Conservation (phyloP, 2,329 filamentous ascomycete genomes). For the Elsinoe arachidis region DNA sequence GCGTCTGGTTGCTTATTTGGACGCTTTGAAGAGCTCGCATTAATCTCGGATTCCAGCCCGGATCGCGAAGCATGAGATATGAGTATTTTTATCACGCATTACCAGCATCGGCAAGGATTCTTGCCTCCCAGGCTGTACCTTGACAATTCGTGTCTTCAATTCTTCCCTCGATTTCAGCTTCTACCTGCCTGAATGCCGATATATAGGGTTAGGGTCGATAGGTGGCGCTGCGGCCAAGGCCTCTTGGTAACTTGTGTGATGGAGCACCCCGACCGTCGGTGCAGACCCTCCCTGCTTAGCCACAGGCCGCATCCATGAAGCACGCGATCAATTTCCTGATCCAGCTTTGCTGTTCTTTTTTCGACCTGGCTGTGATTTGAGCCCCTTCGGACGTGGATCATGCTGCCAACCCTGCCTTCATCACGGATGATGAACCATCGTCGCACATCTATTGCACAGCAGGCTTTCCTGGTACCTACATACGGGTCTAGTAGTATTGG, state of each 20-base stretch:
- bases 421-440: neutral
- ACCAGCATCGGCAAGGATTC: neutral
- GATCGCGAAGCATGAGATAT: neutral
- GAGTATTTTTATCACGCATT: neutral
- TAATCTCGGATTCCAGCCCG: neutral
- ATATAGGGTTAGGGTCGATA: neutral
- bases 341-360: neutral
- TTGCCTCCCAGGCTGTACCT: neutral
- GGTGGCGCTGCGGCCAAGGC: neutral
- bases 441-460: neutral
- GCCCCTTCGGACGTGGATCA: neutral
- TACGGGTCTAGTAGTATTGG: no score
- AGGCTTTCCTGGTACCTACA: neutral
- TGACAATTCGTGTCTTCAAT: no score
- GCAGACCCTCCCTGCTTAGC: neutral
- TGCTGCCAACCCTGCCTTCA: neutral
- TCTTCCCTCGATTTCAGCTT: neutral
- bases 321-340: neutral
- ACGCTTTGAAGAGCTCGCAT: slow-evolving; percentile 29
- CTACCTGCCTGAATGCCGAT: neutral
- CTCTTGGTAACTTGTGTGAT: neutral
- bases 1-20: slow-evolving; percentile 45
- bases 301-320: neutral
- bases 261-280: neutral
- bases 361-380: neutral